Base-by-base conservation (phyloP, 345 rosid species). In the Arabis alpina region DNA sequence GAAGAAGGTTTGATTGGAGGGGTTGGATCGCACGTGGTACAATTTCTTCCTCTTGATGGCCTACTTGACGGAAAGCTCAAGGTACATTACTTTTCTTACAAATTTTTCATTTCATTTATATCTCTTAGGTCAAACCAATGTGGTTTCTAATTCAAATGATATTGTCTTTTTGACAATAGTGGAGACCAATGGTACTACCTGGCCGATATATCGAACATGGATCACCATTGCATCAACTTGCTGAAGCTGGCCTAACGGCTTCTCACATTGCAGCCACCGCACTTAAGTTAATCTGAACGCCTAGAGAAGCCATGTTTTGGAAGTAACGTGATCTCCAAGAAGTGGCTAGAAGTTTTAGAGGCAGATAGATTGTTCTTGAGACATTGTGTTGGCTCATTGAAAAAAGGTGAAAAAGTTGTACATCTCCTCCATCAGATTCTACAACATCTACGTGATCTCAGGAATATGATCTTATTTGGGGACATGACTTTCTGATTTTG, bases 1-100 rank as follows among this genome's bases (percentile, higher is more conserved):
- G 98, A 93, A 83, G 97, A 93, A 70, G 98, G 96, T 54, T 82
- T 92, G 0, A 71, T 93, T 14, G 97, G 93, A 54, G 98, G 98
- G n/a, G 90, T 93, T 54, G 79, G 90, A 43, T 88, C 97, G 0
- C 98, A 93, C 64, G 90, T 93, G 12, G 61, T 86, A 2, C 98
- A 93, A 36, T 93, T 82, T 83, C 81, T 90, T 61, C 79, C 90
- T 25, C 81, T 88, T 14, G 78, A 79, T 44, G 97, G 95, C 4
- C 79, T 88, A 55, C 84, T 90, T 13, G 98, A 93, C 57, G 93
- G 96, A 52, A 75, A 83, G 16, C 84, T 93, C 42, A 93, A 93
- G 76, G 76, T 72, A 54, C 9, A 28, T 55, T 54, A 45, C 19
- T 37, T 24, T 60, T 32, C 43, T 19, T 44, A 40, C 60, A 64